phyloP scores from a whole-genome alignment of 345 rosid genomes.

The Gossypium longicalyx region DNA sequence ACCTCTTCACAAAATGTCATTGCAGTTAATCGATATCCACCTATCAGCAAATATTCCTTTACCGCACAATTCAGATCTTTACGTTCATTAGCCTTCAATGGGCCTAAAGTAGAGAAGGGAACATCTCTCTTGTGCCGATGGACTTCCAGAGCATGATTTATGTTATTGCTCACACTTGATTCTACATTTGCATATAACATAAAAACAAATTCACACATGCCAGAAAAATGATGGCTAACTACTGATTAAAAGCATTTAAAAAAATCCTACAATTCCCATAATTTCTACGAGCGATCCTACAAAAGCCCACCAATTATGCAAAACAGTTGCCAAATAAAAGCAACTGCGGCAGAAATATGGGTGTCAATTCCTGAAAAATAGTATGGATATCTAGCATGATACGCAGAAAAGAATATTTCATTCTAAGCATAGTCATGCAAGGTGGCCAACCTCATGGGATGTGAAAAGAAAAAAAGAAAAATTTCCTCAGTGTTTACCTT shows the following conservation, averaged over 20 bases:
- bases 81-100: constrained; percentile 78
- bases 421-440: not conserved
- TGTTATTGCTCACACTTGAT: constrained; percentile 34
- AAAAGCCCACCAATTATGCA: constrained; percentile 3
- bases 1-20: constrained; percentile 99
- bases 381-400: not conserved
- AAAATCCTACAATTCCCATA: constrained; percentile 3
- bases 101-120: constrained; percentile 70
- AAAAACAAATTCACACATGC: constrained; percentile 11
- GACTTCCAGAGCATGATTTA: constrained; percentile 42
- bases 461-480: not conserved
- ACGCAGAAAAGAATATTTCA: not conserved
- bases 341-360: constrained; percentile 6
- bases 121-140: constrained; percentile 49
- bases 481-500: constrained; percentile 4
- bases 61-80: constrained; percentile 88
- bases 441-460: not conserved
- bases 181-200: constrained; percentile 37
- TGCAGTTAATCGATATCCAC: constrained; percentile 90
- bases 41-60: constrained; percentile 89
- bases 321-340: not conserved
- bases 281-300: not conserved
- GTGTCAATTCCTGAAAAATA: not conserved
- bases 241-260: not conserved
- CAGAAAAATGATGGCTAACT: not conserved